A percentile compares a stretch with the other conserved stretches of the same genome.
Evolutionary conservation across 768 basidiomycete species (phyloP).

Genomic region (Candolleomyces aberdarensis): DNA sequence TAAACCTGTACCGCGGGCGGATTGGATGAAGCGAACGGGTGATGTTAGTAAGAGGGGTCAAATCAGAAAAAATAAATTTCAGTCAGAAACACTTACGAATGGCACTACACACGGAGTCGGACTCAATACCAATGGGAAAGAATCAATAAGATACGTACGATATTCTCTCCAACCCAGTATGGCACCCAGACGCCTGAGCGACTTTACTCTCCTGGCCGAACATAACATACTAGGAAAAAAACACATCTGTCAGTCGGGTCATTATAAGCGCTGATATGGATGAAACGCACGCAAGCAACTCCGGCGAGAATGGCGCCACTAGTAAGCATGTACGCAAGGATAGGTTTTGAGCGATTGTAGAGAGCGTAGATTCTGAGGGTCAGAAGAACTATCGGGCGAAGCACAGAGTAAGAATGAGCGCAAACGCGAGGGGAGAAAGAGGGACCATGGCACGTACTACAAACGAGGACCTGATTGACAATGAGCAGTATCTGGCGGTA

Average conservation of each 20-base stretch:
- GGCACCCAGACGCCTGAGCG: slow-evolving; percentile 29
- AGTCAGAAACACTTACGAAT: slow-evolving; percentile 13
- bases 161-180: slow-evolving; percentile 25
- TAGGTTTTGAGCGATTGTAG: slow-evolving; percentile 36
- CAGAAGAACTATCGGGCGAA: slow-evolving; percentile 32
- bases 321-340: slow-evolving; percentile 33
- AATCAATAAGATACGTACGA: slow-evolving; percentile 22
- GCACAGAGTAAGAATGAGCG: not conserved
- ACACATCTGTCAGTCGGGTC: not conserved
- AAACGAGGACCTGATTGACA: slow-evolving; percentile 42
- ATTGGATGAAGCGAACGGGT: too few relatives aligned
- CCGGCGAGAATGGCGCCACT: slow-evolving; percentile 26
- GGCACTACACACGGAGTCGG: slow-evolving; percentile 8
- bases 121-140: not conserved
- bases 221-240: slow-evolving; percentile 38
- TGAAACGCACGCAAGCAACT: slow-evolving; percentile 33
- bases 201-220: slow-evolving; percentile 33
- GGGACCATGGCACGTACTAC: slow-evolving; percentile 30
- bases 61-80: not conserved
- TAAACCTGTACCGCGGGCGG: slow-evolving; percentile 18
- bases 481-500: slow-evolving; percentile 42
- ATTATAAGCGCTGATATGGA: not conserved
- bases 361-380: slow-evolving; percentile 49
- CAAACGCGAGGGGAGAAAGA: not conserved
- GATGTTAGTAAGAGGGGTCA: not conserved